Percentiles rank a stretch among this genome's conserved stretches.
phyloP scores from a whole-genome alignment of 2,329 filamentous ascomycete genomes.

The Aspergillus novofumigatus region DNA sequence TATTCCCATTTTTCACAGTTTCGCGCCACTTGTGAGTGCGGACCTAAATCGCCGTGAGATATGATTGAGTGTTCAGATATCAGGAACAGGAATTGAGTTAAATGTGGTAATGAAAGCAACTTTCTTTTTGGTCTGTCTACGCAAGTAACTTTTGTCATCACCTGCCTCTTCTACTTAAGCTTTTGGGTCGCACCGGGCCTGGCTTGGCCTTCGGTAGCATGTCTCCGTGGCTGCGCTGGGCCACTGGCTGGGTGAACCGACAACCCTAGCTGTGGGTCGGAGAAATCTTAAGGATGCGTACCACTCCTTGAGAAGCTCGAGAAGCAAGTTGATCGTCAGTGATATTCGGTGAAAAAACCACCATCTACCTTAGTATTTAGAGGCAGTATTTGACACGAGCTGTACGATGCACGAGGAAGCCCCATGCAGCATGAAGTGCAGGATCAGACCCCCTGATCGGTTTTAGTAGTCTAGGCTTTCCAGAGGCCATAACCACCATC shows the following conservation, averaged over 20 bases:
- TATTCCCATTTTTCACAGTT: neutral
- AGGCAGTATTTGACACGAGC: too few species aligned
- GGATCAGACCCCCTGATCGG: neutral
- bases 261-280: neutral
- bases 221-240: neutral
- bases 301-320: too few species aligned
- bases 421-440: neutral
- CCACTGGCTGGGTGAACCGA: too few species aligned
- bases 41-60: neutral
- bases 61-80: neutral
- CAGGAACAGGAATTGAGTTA: neutral
- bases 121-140: neutral
- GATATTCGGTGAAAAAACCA: neutral
- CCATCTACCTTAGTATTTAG: neutral
- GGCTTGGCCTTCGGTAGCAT: neutral
- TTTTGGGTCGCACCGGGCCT: slow-evolving; percentile 7
- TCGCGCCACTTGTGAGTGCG: neutral
- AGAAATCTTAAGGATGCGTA: neutral
- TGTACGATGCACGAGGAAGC: neutral
- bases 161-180: slow-evolving; percentile 5
- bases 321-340: neutral
- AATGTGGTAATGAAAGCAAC: neutral
- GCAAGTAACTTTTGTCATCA: neutral
- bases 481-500: too few species aligned
- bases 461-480: neutral